Evolutionary conservation across 2,329 filamentous ascomycete species (phyloP).

Genomic region (Lasiodiplodia gonubiensis): DNA sequence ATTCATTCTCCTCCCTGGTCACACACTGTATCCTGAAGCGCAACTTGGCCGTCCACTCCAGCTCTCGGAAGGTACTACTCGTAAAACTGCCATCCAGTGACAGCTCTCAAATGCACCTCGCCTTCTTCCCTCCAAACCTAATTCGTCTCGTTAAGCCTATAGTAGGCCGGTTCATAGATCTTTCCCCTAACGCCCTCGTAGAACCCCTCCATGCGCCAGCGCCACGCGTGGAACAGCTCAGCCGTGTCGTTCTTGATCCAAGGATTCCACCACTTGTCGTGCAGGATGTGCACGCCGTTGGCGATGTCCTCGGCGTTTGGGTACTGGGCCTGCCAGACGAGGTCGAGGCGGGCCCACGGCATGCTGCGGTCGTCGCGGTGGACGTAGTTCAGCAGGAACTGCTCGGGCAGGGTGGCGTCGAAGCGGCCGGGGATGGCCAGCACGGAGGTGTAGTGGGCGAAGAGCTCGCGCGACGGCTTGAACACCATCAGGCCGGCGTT

Average conservation of each 20-base stretch:
- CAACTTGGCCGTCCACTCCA: background rate
- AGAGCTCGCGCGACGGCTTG: conserved; percentile 40
- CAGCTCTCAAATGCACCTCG: background rate
- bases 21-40: background rate
- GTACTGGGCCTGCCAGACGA: conserved; percentile 49
- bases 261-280: conserved; percentile 50
- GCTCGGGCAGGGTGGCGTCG: conserved; percentile 43
- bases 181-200: background rate
- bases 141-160: background rate
- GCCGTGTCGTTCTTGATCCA: conserved; percentile 5
- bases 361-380: conserved; percentile 47
- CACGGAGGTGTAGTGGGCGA: conserved; percentile 46
- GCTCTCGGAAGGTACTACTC: background rate
- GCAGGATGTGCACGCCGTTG: conserved; percentile 44
- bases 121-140: background rate
- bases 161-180: background rate
- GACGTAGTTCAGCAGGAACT: conserved; percentile 50
- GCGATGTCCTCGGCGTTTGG: conserved; percentile 46
- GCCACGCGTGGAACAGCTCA: conserved; percentile 9
- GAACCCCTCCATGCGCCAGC: conserved; percentile 9
- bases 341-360: conserved; percentile 48
- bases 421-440: conserved; percentile 42
- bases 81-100: background rate
- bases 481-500: conserved; percentile 50
- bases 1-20: background rate